Base-by-base conservation (phyloP, 371 early-diverging fungal species). In the Mortierella sp. region DNA sequence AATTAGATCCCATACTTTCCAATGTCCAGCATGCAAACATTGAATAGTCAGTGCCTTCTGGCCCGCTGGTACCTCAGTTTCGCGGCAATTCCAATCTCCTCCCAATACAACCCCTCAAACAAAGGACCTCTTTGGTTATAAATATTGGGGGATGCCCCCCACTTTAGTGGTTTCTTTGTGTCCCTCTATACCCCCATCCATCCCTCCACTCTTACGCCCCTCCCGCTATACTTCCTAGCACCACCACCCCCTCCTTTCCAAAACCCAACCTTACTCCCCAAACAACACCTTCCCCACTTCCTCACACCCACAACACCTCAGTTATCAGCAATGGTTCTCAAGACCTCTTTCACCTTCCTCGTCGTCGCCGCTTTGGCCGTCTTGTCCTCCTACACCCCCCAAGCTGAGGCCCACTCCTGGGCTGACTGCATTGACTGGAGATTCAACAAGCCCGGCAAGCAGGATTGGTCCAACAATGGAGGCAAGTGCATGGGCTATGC, bases 351-450 rank as follows among this genome's bases (percentile, higher is more conserved):
- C 73, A 65, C 73, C n/a, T 44, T 77, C 66, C 70, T 80, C 64
- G 65, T 69, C 61, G 64, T 76, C 39, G 81, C 74, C 76, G 37
- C 80, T 63, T 64, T 80, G 81, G 80, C 80, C 47, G 65, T 80
- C 70, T 72, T 80, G 73, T 40, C 68, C 66, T 5, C 73, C 70
- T 44, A 48, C 65, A 41, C 80, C 37, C 76, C 71, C 16, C 67
- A 68, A 50, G 80, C 76, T 69, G 76, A 79, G 71, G 80, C 76
- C n/a, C 80, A 75, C 70, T 80, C 80, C 40, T 80, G 80, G 80
- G 73, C 66, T 26, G 80, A 80, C 66, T 80, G 80, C 73, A 48
- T 80, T 44, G 80, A 80, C 66, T 80, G 80, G 80, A 70, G 68
- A 65, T 75, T 75, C 74, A 75, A 74, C 31, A 68, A 63, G 64